These are phyloP conservation scores for Rhizomucor pusillus DNA, from an alignment of 371 early-diverging fungal genomes.

Conservation along the genomic window DNA sequence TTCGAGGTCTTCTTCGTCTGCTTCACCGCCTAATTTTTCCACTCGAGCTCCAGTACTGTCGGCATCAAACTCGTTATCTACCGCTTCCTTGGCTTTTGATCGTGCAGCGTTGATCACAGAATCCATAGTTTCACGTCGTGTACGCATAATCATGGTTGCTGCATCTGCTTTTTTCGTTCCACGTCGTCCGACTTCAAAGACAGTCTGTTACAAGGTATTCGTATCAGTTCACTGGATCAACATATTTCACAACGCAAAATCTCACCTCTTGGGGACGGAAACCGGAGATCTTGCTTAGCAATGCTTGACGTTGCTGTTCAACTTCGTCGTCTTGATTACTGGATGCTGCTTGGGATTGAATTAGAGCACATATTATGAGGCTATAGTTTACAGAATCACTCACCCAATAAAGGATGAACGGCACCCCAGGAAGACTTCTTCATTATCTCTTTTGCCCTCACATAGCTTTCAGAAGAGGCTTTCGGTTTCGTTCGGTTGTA, in stretches of 20 bases:
- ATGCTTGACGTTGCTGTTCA: conserved; percentile 59
- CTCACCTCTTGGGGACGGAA: conserved; percentile 77
- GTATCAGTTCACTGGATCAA: no score
- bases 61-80: conserved; percentile 9
- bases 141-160: conserved; percentile 77
- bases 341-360: conserved; percentile 1
- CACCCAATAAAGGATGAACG: conserved; percentile 76
- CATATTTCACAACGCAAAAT: background rate
- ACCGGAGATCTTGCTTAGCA: conserved; percentile 72
- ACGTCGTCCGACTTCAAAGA: conserved; percentile 88
- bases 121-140: conserved; percentile 65
- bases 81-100: conserved; percentile 19
- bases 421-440: conserved; percentile 57
- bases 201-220: conserved; percentile 49
- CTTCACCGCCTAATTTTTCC: conserved; percentile 37
- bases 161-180: conserved; percentile 73
- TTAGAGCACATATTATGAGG: background rate
- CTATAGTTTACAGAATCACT: conserved; percentile 1
- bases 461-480: conserved; percentile 85
- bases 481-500: conserved; percentile 78
- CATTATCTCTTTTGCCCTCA: conserved; percentile 80
- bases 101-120: conserved; percentile 57
- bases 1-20: conserved; percentile 53
- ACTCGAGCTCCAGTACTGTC: conserved; percentile 17
- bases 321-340: conserved; percentile 24